These are phyloP conservation scores for Neofusicoccum parvum DNA, from an alignment of 2,329 filamentous ascomycete species.

Conservation along the genomic window DNA sequence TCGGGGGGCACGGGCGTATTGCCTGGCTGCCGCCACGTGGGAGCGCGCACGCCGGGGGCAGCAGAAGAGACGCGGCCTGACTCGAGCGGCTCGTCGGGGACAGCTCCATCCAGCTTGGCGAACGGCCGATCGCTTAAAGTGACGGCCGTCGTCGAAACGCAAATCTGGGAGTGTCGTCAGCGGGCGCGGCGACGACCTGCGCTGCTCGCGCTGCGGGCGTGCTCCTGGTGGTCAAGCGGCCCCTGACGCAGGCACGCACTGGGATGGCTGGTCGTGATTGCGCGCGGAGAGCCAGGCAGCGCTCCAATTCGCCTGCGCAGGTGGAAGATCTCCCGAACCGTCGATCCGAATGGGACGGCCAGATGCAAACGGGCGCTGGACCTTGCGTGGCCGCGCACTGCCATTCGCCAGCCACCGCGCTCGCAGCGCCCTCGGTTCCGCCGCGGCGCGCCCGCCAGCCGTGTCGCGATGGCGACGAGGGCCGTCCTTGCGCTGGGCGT, in stretches of 20 bases:
- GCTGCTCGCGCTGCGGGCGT: not conserved
- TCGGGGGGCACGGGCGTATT: not conserved
- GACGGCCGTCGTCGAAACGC: not conserved
- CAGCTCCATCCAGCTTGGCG: not conserved
- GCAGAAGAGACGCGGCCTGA: not conserved
- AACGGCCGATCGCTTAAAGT: not conserved
- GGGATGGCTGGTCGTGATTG: not conserved
- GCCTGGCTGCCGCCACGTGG: conserved; percentile 3
- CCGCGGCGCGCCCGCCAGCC: not conserved
- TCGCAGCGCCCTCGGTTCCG: not conserved
- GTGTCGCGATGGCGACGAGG: not conserved
- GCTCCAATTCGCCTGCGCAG: not conserved
- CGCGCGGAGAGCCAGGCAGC: not conserved
- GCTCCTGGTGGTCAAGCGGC: not conserved
- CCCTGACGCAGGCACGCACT: not conserved
- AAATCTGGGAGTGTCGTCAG: not conserved
- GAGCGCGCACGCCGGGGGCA: not conserved
- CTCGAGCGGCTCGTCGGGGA: not conserved
- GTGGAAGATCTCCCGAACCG: conserved; percentile 12
- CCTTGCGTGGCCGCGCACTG: not conserved
- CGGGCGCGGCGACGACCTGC: not conserved
- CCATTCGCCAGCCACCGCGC: not conserved
- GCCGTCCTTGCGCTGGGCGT: not conserved
- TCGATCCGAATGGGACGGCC: conserved; percentile 3
- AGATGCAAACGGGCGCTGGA: conserved; percentile 3